These are phyloP conservation scores for Stropharia rugosoannulata DNA, from an alignment of 768 basidiomycete species.

Conservation along the genomic window DNA sequence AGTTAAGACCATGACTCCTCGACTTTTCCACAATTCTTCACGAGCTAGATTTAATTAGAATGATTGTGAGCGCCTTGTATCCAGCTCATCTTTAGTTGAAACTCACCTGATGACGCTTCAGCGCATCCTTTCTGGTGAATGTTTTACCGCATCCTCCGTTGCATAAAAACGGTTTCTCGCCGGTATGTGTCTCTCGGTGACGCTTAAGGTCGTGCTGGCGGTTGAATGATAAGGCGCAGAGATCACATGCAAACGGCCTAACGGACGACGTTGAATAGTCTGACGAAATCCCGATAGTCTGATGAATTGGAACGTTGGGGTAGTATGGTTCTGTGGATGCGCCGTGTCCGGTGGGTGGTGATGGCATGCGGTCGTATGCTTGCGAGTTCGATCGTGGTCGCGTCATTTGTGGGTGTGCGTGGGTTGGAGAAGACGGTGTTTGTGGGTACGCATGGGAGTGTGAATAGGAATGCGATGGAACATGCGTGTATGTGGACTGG, in stretches of 20 bases:
- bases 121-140: slow-evolving; percentile 82
- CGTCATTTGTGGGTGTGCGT: slow-evolving; percentile 30
- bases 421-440: slow-evolving; percentile 26
- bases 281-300: slow-evolving; percentile 33
- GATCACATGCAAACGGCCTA: slow-evolving; percentile 65
- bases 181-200: slow-evolving; percentile 82
- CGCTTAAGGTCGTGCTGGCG: slow-evolving; percentile 85
- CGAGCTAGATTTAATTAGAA: slow-evolving; percentile 44
- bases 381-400: slow-evolving; percentile 46
- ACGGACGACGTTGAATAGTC: slow-evolving; percentile 60
- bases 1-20: slow-evolving; percentile 40
- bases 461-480: slow-evolving; percentile 31
- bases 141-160: slow-evolving; percentile 87
- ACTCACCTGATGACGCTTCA: slow-evolving; percentile 82
- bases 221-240: slow-evolving; percentile 82
- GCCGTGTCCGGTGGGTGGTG: slow-evolving; percentile 16
- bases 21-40: slow-evolving; percentile 75
- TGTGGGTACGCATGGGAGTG: slow-evolving; percentile 38
- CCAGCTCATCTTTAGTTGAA: slow-evolving; percentile 14
- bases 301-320: slow-evolving; percentile 34
- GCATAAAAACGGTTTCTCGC: slow-evolving; percentile 81
- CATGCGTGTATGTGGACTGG: slow-evolving; percentile 30
- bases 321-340: slow-evolving; percentile 27
- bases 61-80: background rate
- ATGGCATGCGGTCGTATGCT: slow-evolving; percentile 22